These are phyloP conservation scores for Madurella mycetomatis DNA, from an alignment of 2,329 filamentous ascomycete genomes.

Conservation along the genomic window DNA sequence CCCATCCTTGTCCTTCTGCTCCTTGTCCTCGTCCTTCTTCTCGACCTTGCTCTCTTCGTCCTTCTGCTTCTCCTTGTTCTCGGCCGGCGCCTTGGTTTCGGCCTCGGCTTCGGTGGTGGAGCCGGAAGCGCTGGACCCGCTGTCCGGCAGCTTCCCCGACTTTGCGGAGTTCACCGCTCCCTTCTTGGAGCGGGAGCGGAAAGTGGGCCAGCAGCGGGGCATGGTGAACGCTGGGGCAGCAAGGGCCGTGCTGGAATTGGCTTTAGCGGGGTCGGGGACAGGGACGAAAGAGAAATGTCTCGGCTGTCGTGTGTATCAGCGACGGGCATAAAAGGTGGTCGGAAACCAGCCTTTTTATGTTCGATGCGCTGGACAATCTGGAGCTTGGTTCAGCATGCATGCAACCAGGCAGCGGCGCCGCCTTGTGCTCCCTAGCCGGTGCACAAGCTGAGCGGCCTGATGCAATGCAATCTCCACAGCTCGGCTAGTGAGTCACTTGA, in stretches of 20 bases:
- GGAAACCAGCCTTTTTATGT: background rate
- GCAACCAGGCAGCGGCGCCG: background rate
- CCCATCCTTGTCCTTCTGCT: background rate
- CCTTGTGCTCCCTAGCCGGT: background rate
- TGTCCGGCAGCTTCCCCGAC: slow-evolving; percentile 13
- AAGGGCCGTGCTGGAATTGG: background rate
- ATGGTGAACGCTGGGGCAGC: slow-evolving; percentile 8
- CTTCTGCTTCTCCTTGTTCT: background rate
- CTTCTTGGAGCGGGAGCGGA: slow-evolving; percentile 20
- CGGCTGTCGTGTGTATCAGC: background rate
- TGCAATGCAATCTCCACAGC: slow-evolving; percentile 17
- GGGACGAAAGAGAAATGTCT: background rate
- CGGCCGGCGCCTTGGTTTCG: slow-evolving; percentile 7
- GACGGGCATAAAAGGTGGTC: background rate
- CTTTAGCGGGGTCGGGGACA: background rate
- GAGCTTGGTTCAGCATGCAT: background rate
- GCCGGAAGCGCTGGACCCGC: slow-evolving; percentile 13
- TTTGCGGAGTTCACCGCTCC: slow-evolving; percentile 11
- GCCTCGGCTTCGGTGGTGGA: slow-evolving; percentile 14
- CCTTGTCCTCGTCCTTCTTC: background rate
- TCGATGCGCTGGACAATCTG: background rate
- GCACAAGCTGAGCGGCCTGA: background rate
- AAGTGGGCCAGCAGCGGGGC: slow-evolving; percentile 21
- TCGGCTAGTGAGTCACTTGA: slow-evolving; percentile 19
- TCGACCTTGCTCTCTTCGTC: background rate